These are phyloP conservation scores for Ceratocystis cacaofunesta DNA, from an alignment of 2,329 filamentous ascomycete species.

Conservation along the genomic window DNA sequence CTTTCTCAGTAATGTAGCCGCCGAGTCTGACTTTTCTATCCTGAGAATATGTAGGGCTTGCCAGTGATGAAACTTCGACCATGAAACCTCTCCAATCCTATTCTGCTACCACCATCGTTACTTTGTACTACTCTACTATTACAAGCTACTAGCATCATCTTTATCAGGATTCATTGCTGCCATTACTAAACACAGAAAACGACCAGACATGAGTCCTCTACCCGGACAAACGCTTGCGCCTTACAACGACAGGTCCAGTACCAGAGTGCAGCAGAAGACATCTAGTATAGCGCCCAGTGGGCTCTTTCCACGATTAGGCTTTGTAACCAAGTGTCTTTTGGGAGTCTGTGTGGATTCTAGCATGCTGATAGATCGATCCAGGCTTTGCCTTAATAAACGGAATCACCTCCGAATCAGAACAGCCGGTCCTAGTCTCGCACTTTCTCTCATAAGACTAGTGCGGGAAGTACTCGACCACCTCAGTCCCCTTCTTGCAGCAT, in stretches of 20 bases:
- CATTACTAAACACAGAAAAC: neutral
- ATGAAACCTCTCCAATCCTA: too few relatives aligned
- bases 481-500: constrained; percentile 22
- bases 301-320: constrained; percentile 26
- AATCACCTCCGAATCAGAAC: constrained; percentile 35
- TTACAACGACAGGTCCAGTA: neutral
- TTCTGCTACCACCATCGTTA: too few relatives aligned
- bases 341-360: constrained; percentile 9
- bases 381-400: constrained; percentile 46
- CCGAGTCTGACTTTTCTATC: too few relatives aligned
- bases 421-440: constrained; percentile 28
- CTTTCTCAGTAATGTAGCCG: too few relatives aligned
- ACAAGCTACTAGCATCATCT: too few relatives aligned
- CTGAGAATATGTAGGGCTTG: too few relatives aligned
- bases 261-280: neutral
- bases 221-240: neutral
- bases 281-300: constrained; percentile 21
- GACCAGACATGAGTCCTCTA: neutral
- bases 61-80: too few relatives aligned
- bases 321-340: neutral
- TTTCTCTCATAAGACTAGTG: constrained; percentile 32
- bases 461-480: constrained; percentile 34
- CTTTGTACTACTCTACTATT: too few relatives aligned
- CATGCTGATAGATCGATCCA: constrained; percentile 41
- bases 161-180: too few relatives aligned